These are phyloP conservation scores for Cladosporium colombiae DNA, from an alignment of 2,329 filamentous ascomycete species.

Conservation along the genomic window DNA sequence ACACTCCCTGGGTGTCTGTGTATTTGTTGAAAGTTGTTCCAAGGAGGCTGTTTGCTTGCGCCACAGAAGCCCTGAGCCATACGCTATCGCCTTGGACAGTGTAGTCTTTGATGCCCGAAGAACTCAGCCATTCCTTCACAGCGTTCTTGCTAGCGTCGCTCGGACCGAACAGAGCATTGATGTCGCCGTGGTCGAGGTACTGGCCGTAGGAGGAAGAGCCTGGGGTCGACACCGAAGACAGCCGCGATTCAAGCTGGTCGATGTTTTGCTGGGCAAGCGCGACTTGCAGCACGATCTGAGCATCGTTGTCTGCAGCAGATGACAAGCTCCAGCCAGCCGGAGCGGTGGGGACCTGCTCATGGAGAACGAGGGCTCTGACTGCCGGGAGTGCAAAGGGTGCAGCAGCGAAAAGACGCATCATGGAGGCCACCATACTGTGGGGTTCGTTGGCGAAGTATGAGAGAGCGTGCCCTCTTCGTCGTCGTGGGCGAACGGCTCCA, in stretches of 20 bases:
- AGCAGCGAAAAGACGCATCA: neutral
- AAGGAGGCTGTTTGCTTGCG: conserved; percentile 55
- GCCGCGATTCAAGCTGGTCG: conserved; percentile 55
- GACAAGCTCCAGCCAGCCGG: neutral
- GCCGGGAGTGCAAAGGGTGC: neutral
- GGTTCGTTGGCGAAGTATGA: neutral
- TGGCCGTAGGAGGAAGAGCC: conserved; percentile 60
- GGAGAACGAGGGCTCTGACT: neutral
- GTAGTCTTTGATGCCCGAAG: conserved; percentile 53
- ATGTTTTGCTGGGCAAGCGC: conserved; percentile 6
- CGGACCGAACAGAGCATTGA: conserved; percentile 57
- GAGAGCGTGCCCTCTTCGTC: no score
- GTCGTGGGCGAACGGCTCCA: neutral
- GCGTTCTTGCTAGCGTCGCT: conserved; percentile 48
- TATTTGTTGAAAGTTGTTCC: conserved; percentile 61
- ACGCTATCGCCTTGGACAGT: conserved; percentile 62
- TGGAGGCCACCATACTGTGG: neutral
- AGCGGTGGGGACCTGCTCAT: neutral
- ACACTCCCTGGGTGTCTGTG: conserved; percentile 30
- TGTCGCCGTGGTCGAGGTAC: conserved; percentile 62
- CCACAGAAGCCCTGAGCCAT: conserved; percentile 56
- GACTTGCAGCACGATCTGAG: conserved; percentile 5
- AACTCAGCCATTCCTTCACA: conserved; percentile 58
- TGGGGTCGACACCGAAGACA: conserved; percentile 64
- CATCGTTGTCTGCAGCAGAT: neutral